Percentiles rank a stretch among this genome's conserved stretches.
phyloP scores from a whole-genome alignment of 2,329 filamentous ascomycete species.

The Trichoderma sp. region DNA sequence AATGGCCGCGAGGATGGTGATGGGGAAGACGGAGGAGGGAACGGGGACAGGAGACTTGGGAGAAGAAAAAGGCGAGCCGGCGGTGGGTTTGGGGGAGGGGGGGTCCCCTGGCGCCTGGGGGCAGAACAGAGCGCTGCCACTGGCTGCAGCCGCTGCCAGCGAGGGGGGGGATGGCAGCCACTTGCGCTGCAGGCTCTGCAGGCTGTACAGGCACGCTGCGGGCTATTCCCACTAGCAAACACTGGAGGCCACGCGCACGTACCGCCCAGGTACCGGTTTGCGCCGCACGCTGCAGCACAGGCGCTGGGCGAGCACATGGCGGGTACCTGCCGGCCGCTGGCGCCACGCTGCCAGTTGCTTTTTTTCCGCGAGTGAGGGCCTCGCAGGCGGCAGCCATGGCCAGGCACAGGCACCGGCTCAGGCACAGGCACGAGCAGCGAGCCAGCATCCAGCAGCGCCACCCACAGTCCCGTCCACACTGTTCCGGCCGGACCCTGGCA shows the following conservation, averaged over 20 bases:
- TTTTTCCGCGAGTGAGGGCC: neutral
- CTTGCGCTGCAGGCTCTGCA: slow-evolving; percentile 7
- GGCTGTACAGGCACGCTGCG: neutral
- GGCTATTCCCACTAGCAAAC: neutral
- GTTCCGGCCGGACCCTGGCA: slow-evolving; percentile 4
- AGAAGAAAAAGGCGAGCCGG: slow-evolving; percentile 27
- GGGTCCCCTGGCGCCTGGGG: slow-evolving; percentile 22
- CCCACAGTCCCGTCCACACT: slow-evolving; percentile 15
- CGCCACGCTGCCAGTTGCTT: neutral
- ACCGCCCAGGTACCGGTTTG: neutral
- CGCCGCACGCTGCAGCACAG: neutral
- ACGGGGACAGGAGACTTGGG: slow-evolving; percentile 38
- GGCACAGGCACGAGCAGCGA: neutral
- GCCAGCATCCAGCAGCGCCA: neutral
- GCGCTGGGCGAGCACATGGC: neutral
- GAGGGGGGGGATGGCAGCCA: slow-evolving; percentile 16
- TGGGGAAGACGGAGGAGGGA: slow-evolving; percentile 39
- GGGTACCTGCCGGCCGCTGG: neutral
- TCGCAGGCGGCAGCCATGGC: neutral
- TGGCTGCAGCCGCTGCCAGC: slow-evolving; percentile 19
- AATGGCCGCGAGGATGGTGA: slow-evolving; percentile 39
- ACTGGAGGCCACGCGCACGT: neutral
- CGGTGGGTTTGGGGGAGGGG: slow-evolving; percentile 15
- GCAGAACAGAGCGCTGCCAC: slow-evolving; percentile 18
- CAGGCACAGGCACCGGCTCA: neutral